Base-by-base conservation (phyloP, 176 grass and related monocot species). In the Carex scoparia region DNA sequence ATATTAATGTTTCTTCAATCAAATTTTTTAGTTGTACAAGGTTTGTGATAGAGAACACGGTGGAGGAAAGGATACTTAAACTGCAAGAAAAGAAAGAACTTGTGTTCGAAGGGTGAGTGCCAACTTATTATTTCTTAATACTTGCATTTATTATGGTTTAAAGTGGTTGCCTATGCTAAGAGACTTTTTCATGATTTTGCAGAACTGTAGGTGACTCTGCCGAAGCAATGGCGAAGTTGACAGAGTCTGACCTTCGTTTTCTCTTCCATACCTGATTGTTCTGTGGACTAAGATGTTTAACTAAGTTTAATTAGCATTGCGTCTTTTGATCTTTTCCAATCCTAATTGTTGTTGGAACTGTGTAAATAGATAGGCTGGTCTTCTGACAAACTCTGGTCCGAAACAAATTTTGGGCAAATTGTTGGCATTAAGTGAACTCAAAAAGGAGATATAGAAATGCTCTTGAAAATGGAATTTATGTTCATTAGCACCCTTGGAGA, bases 41-140 rank as follows among this genome's bases (percentile, higher is more conserved):
- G 84, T 99, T 95, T 88, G 91, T 99, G 46, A 99, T 94, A 32
- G 84, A 87, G 81, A 89, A 92, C 61, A 92, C 88, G 0, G 85
- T 95, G 2, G 93, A 99, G 81, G 96, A 95, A 84, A 88, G 96
- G 15, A 95, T 99, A 69, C 87, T 95, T 58, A 91, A 92, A 65
- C 71, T 99, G 48, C 93, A 99, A 84, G 88, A 92, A 85, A 99
- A 99, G 76, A 99, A 99, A 77, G 85, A 87, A 28, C 91, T 99
- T 27, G 91, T 99, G 28, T 95, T 99, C 81, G 89, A 99, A 86
- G 96, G 96, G 96, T 99, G 82, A 90, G 85, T 28, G 1, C 19
- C 9, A 72, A 31, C 81, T 77, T 5, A 61, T 9, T 75, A 7
- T 48, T 11, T 16, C 11, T 31, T 42, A 27, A 27, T 61, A 59